phyloP scores from a whole-genome alignment of 306 rosid species.

The Acacia confusa region DNA sequence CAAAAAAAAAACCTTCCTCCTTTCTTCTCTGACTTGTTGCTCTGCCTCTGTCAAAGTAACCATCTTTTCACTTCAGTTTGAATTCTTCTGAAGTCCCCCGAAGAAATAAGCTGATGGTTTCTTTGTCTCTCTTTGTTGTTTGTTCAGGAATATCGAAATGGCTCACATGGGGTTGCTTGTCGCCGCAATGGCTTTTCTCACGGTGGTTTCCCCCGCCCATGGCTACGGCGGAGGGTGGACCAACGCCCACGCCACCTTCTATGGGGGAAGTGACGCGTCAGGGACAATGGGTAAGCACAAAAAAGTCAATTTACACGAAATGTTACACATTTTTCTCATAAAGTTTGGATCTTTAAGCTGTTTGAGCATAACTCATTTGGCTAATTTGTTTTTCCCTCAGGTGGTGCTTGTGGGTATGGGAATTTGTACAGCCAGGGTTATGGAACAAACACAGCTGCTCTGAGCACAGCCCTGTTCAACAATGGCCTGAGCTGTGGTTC shows the following conservation, averaged over 20 bases:
- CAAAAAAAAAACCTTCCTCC: too few relatives aligned
- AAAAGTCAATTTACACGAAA: neutral
- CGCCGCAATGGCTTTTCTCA: conserved; percentile 39
- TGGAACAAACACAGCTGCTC: conserved; percentile 97
- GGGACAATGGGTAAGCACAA: conserved; percentile 92
- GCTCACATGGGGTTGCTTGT: conserved; percentile 41
- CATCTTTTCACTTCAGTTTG: conserved; percentile 6
- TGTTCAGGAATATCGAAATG: conserved; percentile 75
- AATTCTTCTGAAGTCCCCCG: neutral
- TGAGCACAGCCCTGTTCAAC: conserved; percentile 95
- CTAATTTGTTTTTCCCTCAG: conserved; percentile 38
- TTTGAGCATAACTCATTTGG: conserved; percentile 5
- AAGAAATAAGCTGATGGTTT: conserved; percentile 12
- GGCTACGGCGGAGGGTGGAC: conserved; percentile 79
- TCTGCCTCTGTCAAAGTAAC: conserved; percentile 42
- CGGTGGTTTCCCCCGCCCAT: conserved; percentile 54
- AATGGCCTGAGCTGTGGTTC: conserved; percentile 93
- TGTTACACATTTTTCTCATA: neutral
- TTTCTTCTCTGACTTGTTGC: conserved; percentile 16
- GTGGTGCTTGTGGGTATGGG: conserved; percentile 99
- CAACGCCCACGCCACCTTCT: conserved; percentile 92
- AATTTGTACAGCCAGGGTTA: conserved; percentile 96
- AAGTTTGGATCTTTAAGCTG: neutral
- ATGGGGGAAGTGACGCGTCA: conserved; percentile 97
- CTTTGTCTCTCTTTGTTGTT: conserved; percentile 10